phyloP scores from a whole-genome alignment of 2,329 filamentous ascomycete species.

The Aureobasidium sp. region DNA sequence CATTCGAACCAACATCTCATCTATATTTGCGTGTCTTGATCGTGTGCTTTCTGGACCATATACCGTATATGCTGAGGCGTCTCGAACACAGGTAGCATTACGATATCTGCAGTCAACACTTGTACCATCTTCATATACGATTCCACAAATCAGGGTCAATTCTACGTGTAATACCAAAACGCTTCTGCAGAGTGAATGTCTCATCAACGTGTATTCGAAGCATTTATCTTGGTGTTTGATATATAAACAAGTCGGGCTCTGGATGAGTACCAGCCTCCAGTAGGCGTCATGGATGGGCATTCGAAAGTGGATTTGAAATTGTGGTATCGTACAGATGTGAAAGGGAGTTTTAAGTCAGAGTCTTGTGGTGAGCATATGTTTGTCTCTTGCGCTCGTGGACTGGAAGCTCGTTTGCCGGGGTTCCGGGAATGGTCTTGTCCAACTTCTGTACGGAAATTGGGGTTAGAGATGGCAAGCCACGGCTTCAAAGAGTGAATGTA shows the following conservation, averaged over 20 bases:
- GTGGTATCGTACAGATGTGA: slow-evolving; percentile 14
- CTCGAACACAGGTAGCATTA: background rate
- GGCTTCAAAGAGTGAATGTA: background rate
- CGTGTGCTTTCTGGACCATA: background rate
- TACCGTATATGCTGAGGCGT: background rate
- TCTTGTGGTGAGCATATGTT: slow-evolving; percentile 28
- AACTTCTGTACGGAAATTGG: slow-evolving; percentile 32
- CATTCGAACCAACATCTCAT: background rate
- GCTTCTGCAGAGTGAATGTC: background rate
- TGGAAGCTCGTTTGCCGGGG: slow-evolving; percentile 39
- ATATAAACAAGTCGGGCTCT: background rate
- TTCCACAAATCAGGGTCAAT: background rate
- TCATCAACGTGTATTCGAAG: background rate
- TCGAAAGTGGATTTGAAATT: slow-evolving; percentile 7
- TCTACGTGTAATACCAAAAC: background rate
- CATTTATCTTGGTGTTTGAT: background rate
- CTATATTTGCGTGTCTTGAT: background rate
- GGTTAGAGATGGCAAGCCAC: background rate
- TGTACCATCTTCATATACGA: background rate
- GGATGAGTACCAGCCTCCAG: background rate
- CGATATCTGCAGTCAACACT: background rate
- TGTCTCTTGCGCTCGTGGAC: slow-evolving; percentile 41
- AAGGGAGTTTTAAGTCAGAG: background rate
- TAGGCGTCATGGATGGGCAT: background rate
- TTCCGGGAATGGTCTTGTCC: slow-evolving; percentile 44